Percentiles rank a stretch among this genome's conserved stretches.
Conservation (phyloP, 2,329 filamentous ascomycete species). For the Trichoderma brevicompactum region DNA sequence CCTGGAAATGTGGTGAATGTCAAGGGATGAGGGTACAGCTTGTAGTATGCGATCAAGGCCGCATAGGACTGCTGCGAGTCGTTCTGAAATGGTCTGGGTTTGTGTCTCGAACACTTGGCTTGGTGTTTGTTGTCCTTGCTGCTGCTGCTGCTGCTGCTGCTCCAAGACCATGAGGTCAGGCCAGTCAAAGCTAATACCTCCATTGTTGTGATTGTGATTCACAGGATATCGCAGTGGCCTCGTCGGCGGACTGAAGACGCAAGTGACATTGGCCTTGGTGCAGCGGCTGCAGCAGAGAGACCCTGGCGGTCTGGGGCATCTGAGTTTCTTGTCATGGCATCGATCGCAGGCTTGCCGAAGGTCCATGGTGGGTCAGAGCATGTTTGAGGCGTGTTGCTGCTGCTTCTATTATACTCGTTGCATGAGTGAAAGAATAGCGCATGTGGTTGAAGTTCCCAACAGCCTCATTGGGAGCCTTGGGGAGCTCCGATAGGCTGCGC, state of each 20-base stretch:
- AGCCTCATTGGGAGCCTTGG: neutral
- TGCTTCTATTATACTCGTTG: neutral
- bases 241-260: slow-evolving; percentile 49
- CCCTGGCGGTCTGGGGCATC: slow-evolving; percentile 48
- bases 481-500: neutral
- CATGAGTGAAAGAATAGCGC: neutral
- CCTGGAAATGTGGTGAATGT: slow-evolving; percentile 34
- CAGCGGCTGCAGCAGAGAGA: slow-evolving; percentile 48
- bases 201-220: neutral
- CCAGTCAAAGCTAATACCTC: slow-evolving; percentile 33
- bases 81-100: slow-evolving; percentile 30
- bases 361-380: slow-evolving; percentile 16
- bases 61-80: slow-evolving; percentile 34
- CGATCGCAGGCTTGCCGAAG: slow-evolving; percentile 47
- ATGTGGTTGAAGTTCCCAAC: neutral
- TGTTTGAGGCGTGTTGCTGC: neutral
- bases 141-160: slow-evolving; percentile 19
- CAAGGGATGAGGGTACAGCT: slow-evolving; percentile 22
- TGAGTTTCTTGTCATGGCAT: slow-evolving; percentile 54
- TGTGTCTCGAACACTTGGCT: slow-evolving; percentile 2
- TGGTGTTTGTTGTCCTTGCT: neutral
- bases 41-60: slow-evolving; percentile 35
- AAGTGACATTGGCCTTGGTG: slow-evolving; percentile 46
- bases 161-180: slow-evolving; percentile 32
- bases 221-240: slow-evolving; percentile 32